Percentiles rank a stretch among this genome's conserved stretches.
Evolutionary conservation across 2,329 filamentous ascomycete species (phyloP).

Genomic region (Tolypocladium nubicola): DNA sequence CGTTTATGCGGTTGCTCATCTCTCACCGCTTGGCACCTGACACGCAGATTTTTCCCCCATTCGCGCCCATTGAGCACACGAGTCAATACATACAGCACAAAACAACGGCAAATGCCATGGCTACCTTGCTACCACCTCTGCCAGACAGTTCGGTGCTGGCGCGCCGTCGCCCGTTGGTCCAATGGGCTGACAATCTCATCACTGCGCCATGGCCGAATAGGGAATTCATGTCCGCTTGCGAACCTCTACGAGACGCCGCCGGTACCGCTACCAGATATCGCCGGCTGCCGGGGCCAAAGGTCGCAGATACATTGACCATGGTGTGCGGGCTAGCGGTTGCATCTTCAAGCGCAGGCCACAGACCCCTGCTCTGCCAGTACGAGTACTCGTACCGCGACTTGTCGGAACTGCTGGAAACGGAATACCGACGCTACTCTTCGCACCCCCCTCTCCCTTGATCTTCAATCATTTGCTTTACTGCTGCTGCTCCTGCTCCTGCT

Average conservation of each 20-base stretch:
- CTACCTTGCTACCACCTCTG: background rate
- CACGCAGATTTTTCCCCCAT: background rate
- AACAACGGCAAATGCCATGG: background rate
- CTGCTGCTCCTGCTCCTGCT: background rate
- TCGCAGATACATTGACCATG: background rate
- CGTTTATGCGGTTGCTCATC: background rate
- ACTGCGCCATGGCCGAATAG: constrained; percentile 6
- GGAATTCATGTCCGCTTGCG: constrained; percentile 11
- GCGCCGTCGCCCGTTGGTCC: background rate
- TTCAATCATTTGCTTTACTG: background rate
- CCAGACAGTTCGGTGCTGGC: background rate
- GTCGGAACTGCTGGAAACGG: constrained; percentile 10
- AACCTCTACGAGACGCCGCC: constrained; percentile 1
- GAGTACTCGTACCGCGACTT: background rate
- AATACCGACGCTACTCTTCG: constrained; percentile 5
- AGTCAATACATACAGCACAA: background rate
- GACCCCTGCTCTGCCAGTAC: constrained; percentile 2
- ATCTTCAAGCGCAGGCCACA: background rate
- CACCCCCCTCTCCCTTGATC: background rate
- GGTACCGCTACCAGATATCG: background rate
- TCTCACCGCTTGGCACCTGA: constrained; percentile 1
- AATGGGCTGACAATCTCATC: constrained; percentile 2
- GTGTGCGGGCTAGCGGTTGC: background rate
- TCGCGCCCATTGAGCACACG: background rate
- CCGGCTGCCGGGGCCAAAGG: background rate